Conservation (phyloP, 1,284 basidiomycete species). For the Ganoderma meredithae region DNA sequence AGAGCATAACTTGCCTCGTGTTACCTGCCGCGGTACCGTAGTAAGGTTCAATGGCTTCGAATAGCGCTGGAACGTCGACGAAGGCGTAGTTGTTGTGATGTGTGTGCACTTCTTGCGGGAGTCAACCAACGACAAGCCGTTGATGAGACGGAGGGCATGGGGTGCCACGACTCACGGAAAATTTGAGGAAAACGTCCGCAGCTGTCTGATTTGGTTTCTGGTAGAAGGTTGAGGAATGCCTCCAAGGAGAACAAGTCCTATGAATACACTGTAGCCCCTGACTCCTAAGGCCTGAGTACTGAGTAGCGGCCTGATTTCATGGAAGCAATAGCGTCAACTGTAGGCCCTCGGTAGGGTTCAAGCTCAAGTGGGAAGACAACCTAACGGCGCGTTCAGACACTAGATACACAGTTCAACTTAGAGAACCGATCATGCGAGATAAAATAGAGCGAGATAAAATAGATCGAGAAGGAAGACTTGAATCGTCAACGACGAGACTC, state of each 20-base stretch:
- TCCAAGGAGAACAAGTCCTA: background rate
- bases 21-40: background rate
- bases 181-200: background rate
- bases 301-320: background rate
- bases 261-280: too few species aligned
- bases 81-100: background rate
- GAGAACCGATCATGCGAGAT: too few species aligned
- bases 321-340: background rate
- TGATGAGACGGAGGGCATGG: background rate
- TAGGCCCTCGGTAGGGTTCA: background rate
- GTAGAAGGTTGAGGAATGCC: background rate
- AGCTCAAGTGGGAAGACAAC: background rate
- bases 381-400: too few species aligned
- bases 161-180: background rate
- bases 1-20: background rate
- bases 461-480: too few species aligned
- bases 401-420: too few species aligned
- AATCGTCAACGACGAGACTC: too few species aligned
- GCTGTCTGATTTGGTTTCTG: background rate
- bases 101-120: background rate
- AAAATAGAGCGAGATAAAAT: too few species aligned
- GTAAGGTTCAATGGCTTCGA: background rate
- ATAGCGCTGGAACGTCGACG: background rate
- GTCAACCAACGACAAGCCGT: background rate
- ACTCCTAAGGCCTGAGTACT: too few species aligned